Percentiles rank a stretch among this genome's conserved stretches.
Evolutionary conservation across 1,139 yeast genomes (phyloP).

Genomic region (Pichia sp.): DNA sequence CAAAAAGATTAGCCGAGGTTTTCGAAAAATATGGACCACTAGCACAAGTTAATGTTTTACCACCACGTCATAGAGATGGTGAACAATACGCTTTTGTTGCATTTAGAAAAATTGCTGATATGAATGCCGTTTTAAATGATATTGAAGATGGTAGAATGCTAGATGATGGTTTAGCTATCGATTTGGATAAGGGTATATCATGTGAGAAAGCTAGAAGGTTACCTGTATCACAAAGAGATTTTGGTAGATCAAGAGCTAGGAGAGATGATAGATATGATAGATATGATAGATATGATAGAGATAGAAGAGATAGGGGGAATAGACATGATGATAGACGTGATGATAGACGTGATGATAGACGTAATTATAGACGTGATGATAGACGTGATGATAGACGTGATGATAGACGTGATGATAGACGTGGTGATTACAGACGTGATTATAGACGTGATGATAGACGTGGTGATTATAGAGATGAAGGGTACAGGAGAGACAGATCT

Average conservation of each 20-base stretch:
- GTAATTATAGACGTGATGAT: too few species aligned
- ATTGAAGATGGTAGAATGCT: slow-evolving; percentile 37
- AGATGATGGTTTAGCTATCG: slow-evolving; percentile 32
- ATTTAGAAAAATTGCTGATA: slow-evolving; percentile 52
- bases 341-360: too few species aligned
- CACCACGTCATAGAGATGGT: slow-evolving; percentile 59
- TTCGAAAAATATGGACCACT: slow-evolving; percentile 66
- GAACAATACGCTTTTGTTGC: slow-evolving; percentile 72
- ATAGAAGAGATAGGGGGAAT: too few species aligned
- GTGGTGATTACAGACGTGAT: too few species aligned
- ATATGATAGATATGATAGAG: slow-evolving; percentile 16
- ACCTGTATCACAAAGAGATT: slow-evolving; percentile 36
- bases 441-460: slow-evolving; percentile 12
- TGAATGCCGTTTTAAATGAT: slow-evolving; percentile 52
- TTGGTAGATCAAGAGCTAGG: not conserved
- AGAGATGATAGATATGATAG: slow-evolving; percentile 13
- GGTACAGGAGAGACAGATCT: slow-evolving; percentile 16
- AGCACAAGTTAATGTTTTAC: slow-evolving; percentile 64
- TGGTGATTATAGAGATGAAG: too few species aligned
- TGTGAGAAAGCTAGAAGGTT: slow-evolving; percentile 55
- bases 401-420: too few species aligned
- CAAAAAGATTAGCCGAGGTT: slow-evolving; percentile 61
- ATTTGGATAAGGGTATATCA: slow-evolving; percentile 36
- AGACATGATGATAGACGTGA: too few species aligned
- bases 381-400: too few species aligned